Percentiles rank a stretch among this genome's conserved stretches.
These are phyloP conservation scores for Aspergillus latus DNA, from an alignment of 2,329 filamentous ascomycete genomes.

Conservation along the genomic window DNA sequence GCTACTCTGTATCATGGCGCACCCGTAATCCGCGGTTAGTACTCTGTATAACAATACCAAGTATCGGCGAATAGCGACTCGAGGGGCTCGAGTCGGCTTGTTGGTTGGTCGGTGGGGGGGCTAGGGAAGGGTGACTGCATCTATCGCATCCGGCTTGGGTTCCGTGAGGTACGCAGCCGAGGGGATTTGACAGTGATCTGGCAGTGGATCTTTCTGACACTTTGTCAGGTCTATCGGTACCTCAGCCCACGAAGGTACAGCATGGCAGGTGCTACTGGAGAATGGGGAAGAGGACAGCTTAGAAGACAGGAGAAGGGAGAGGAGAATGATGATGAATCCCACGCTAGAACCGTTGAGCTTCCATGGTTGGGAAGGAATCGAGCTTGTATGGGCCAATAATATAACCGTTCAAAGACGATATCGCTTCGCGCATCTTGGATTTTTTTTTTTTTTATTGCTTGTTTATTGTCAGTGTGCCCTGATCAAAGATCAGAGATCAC, in stretches of 20 bases:
- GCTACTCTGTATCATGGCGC: background rate
- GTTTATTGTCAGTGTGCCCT: background rate
- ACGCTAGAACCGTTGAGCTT: background rate
- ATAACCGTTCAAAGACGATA: background rate
- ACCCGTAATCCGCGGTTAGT: background rate
- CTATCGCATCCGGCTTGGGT: background rate
- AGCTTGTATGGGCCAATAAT: background rate
- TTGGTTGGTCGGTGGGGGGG: background rate
- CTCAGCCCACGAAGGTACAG: background rate
- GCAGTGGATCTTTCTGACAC: background rate
- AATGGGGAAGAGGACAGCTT: background rate
- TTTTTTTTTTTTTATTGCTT: background rate
- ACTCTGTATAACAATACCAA: background rate
- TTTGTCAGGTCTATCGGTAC: background rate
- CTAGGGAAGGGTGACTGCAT: slow-evolving; percentile 5
- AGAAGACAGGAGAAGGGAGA: background rate
- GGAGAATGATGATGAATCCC: background rate
- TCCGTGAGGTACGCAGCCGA: background rate
- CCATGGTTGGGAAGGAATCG: background rate
- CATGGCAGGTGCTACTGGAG: background rate
- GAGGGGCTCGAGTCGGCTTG: background rate
- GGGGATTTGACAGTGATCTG: background rate
- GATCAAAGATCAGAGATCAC: no score
- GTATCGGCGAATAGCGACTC: background rate
- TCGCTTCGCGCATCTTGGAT: slow-evolving; percentile 6